Conservation (phyloP, 2,329 filamentous ascomycete species). For the Fusarium sp. region DNA sequence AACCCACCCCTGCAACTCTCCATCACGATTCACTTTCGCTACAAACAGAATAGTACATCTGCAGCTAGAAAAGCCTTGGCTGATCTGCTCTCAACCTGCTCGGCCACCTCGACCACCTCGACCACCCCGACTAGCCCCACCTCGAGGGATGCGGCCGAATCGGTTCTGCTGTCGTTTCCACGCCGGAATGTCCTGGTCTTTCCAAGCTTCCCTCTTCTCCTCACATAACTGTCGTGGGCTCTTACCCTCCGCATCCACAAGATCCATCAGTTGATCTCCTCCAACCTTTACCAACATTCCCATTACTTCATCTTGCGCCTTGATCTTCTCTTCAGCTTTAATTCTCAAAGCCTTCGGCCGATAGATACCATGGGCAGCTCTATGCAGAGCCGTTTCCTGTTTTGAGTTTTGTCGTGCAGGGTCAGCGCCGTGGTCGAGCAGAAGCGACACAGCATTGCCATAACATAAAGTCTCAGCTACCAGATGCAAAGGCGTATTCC, state of each 20-base stretch:
- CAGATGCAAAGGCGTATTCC: neutral
- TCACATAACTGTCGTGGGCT: neutral
- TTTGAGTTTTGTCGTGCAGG: rapidly evolving
- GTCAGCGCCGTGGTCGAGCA: neutral
- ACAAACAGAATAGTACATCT: no score
- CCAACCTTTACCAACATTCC: neutral
- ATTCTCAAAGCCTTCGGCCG: neutral
- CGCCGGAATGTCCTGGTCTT: neutral
- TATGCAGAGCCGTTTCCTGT: neutral
- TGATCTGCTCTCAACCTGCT: no score
- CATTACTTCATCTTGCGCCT: neutral
- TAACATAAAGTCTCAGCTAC: neutral
- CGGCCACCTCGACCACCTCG: no score
- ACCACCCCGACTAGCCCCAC: no score
- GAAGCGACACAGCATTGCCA: neutral
- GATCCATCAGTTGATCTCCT: neutral
- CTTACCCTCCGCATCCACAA: neutral
- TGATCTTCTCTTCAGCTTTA: neutral
- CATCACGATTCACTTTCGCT: no score
- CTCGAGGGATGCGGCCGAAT: no score
- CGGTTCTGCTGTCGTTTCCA: no score
- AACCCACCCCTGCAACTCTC: no score
- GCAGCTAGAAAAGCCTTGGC: no score
- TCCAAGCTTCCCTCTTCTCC: rapidly evolving
- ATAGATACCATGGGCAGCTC: neutral